phyloP scores from a whole-genome alignment of 179 eudicot genomes.

The Beta lomatogona region DNA sequence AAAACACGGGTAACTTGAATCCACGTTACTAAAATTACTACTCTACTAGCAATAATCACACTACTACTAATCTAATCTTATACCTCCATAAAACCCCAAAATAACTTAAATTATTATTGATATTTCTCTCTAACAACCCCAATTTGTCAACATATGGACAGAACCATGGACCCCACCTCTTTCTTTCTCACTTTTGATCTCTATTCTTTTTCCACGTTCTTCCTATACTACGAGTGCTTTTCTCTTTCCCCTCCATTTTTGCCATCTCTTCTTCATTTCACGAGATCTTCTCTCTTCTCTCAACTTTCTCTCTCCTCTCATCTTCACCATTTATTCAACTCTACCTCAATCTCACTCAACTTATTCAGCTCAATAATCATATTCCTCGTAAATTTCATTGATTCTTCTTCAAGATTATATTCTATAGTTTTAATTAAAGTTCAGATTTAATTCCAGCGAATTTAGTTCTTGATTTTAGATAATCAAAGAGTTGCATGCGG shows the following conservation, averaged over 20 bases:
- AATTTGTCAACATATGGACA: background rate
- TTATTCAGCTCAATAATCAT: background rate
- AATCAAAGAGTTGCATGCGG: background rate
- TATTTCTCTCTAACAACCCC: background rate
- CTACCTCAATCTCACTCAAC: background rate
- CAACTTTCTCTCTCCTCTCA: background rate
- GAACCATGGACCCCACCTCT: background rate
- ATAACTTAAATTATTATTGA: background rate
- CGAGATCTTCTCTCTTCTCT: background rate
- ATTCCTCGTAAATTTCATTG: background rate
- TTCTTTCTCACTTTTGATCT: background rate
- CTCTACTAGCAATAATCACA: too few relatives aligned
- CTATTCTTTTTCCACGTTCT: conserved; percentile 12
- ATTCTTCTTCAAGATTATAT: background rate
- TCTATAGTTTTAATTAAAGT: background rate
- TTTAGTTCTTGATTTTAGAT: too few relatives aligned
- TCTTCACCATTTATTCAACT: background rate
- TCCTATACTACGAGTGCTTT: background rate
- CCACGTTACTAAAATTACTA: too few relatives aligned
- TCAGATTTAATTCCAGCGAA: background rate
- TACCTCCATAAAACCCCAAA: background rate
- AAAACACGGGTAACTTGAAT: too few relatives aligned
- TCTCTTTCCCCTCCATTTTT: background rate
- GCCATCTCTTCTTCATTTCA: background rate
- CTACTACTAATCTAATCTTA: too few relatives aligned